Conservation (phyloP, 2,329 filamentous ascomycete genomes). For the Microcyclospora tardicrescens region DNA sequence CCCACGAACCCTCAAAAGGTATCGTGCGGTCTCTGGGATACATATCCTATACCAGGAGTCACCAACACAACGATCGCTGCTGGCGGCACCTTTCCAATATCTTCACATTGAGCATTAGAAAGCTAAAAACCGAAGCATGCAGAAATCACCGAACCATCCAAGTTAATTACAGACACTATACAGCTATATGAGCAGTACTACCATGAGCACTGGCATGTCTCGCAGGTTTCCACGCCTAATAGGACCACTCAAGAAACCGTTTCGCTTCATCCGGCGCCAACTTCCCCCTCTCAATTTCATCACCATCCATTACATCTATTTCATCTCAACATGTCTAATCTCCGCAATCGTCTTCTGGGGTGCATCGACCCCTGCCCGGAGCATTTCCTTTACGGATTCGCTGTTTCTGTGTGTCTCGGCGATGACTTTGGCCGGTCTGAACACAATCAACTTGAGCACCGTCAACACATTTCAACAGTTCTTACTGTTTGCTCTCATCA, state of each 20-base stretch:
- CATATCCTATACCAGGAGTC: too few species aligned
- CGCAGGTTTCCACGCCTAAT: neutral
- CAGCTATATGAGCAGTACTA: too few species aligned
- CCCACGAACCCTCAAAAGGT: too few species aligned
- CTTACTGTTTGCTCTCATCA: constrained; percentile 50
- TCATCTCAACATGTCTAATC: constrained; percentile 43
- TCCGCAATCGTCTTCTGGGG: constrained; percentile 50
- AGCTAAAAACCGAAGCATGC: too few species aligned
- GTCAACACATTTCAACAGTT: constrained; percentile 57
- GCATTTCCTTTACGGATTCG: constrained; percentile 49
- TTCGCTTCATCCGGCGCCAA: constrained; percentile 8
- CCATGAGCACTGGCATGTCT: too few species aligned
- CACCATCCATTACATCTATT: constrained; percentile 52
- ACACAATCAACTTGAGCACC: constrained; percentile 51
- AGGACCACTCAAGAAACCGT: constrained; percentile 9
- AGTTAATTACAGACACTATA: too few species aligned
- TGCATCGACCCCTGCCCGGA: constrained; percentile 38
- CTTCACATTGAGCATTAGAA: too few species aligned
- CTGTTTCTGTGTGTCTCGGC: constrained; percentile 54
- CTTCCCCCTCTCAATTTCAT: constrained; percentile 22
- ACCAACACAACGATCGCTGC: too few species aligned
- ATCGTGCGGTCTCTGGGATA: too few species aligned
- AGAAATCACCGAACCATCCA: too few species aligned
- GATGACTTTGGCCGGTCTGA: constrained; percentile 55
- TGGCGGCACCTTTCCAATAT: too few species aligned